Conservation (phyloP, 441 rosid species). For the Gossypium davidsonii region DNA sequence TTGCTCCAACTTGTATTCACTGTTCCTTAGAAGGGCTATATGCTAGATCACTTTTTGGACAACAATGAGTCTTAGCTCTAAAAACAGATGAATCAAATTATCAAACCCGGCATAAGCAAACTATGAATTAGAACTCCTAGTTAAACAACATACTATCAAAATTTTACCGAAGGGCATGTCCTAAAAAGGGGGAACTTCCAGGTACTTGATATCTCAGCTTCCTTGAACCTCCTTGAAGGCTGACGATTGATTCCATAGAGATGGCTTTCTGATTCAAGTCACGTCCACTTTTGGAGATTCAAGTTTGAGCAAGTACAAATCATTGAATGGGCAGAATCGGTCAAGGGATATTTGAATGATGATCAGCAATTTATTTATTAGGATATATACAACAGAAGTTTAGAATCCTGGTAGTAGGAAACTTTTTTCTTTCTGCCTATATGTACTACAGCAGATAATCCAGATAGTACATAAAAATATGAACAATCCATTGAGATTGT, state of each 20-base stretch:
- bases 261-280: background rate
- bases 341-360: background rate
- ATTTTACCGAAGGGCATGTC: background rate
- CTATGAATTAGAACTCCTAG: background rate
- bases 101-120: background rate
- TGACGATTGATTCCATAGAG: background rate
- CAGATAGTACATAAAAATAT: background rate
- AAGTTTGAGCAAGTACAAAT: background rate
- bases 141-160: background rate
- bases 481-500: background rate
- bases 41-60: background rate
- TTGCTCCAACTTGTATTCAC: background rate
- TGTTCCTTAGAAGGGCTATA: background rate
- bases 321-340: background rate
- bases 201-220: background rate
- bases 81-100: slow-evolving; percentile 5
- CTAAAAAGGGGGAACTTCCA: background rate
- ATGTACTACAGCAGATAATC: background rate
- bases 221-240: background rate
- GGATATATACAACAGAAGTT: background rate
- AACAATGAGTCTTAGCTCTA: background rate
- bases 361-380: background rate
- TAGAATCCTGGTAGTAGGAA: background rate
- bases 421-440: background rate
- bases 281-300: background rate